A percentile compares a stretch with the other conserved stretches of the same genome.
Conservation (phyloP, 2,329 filamentous ascomycete species). For the Trichoderma sp. region DNA sequence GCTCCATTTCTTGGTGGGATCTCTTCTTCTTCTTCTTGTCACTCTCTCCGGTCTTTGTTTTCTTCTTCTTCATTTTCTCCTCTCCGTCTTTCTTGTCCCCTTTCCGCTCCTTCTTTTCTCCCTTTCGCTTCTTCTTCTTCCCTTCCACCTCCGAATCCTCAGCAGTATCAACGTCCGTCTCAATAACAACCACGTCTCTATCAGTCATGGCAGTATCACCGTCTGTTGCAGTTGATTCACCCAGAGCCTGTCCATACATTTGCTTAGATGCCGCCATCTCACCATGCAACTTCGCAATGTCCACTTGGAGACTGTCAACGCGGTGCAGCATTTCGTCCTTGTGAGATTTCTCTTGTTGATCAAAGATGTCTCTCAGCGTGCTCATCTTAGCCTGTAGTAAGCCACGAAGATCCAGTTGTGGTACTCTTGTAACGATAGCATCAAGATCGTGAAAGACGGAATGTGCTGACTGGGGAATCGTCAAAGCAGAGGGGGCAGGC, state of each 20-base stretch:
- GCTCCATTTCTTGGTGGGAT: not conserved
- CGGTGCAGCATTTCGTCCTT: not conserved
- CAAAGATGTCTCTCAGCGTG: not conserved
- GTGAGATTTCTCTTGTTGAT: not conserved
- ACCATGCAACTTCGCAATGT: not conserved
- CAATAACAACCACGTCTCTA: too few species aligned
- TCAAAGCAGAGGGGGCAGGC: not conserved
- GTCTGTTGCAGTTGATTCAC: not conserved
- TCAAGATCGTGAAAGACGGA: not conserved
- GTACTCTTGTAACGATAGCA: not conserved
- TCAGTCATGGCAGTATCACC: not conserved
- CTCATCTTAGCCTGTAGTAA: not conserved
- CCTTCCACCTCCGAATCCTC: too few species aligned
- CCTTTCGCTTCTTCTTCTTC: not conserved
- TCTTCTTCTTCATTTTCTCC: not conserved
- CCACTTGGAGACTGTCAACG: not conserved
- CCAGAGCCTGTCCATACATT: not conserved
- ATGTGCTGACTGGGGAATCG: not conserved
- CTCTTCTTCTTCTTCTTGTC: not conserved
- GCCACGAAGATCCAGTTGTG: not conserved
- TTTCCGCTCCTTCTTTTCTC: not conserved
- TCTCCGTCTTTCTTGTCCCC: not conserved
- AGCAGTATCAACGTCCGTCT: too few species aligned
- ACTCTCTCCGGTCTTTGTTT: too few species aligned
- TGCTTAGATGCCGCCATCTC: not conserved